Percentiles rank a stretch among this genome's conserved stretches.
phyloP scores from a whole-genome alignment of 768 basidiomycete species.

The Suillus subalutaceus region DNA sequence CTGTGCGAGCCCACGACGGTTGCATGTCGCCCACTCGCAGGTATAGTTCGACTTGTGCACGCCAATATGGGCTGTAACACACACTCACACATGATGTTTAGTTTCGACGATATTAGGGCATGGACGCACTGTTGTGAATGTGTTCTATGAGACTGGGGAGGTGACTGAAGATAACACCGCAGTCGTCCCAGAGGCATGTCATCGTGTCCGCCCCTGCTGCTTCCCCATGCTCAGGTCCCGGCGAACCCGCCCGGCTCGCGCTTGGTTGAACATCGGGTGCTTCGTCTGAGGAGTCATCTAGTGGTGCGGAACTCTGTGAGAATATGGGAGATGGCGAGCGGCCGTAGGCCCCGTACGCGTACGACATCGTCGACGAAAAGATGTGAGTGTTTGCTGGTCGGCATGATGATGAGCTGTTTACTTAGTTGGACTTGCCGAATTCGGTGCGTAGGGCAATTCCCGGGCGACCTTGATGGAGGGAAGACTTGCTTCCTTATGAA shows the following conservation, averaged over 20 bases:
- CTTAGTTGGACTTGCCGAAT: background rate
- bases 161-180: slow-evolving; percentile 71
- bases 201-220: slow-evolving; percentile 53
- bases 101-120: background rate
- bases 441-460: background rate
- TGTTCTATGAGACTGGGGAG: slow-evolving; percentile 79
- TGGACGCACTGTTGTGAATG: slow-evolving; percentile 71
- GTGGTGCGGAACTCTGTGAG: slow-evolving; percentile 34
- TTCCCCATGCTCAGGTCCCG: slow-evolving; percentile 25
- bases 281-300: slow-evolving; percentile 33
- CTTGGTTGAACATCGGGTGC: slow-evolving; percentile 17
- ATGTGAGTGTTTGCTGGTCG: background rate
- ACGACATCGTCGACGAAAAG: slow-evolving; percentile 17
- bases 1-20: slow-evolving; percentile 78
- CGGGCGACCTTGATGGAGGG: too few relatives aligned
- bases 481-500: too few relatives aligned
- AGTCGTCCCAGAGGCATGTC: slow-evolving; percentile 85
- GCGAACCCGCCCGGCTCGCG: slow-evolving; percentile 17
- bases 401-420: background rate
- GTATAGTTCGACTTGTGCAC: slow-evolving; percentile 83
- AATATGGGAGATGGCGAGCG: slow-evolving; percentile 45
- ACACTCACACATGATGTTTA: background rate
- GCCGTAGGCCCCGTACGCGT: slow-evolving; percentile 37
- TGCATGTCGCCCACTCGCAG: slow-evolving; percentile 89
- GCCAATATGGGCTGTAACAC: slow-evolving; percentile 70